phyloP scores from a whole-genome alignment of 2,329 filamentous ascomycete genomes.

The Akanthomyces dipterigenus region DNA sequence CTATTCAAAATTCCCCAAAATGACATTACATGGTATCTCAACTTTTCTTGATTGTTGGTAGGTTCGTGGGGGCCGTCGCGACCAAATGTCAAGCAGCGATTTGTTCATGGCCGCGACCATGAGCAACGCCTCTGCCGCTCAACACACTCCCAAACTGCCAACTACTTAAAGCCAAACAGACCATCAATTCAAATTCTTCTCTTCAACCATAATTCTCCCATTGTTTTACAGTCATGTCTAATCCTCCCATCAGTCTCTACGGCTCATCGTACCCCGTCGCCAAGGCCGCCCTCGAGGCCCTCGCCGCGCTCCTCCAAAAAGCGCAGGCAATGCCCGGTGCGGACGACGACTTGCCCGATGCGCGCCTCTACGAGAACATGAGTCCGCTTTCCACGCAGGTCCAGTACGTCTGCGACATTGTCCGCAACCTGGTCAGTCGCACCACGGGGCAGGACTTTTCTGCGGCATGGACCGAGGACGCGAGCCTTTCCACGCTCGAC shows the following conservation, averaged over 20 bases:
- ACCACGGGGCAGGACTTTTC: neutral
- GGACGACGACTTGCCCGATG: neutral
- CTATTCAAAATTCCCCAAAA: no score
- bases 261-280: constrained; percentile 1
- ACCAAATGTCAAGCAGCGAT: neutral
- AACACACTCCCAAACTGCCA: neutral
- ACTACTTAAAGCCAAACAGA: neutral
- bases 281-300: neutral
- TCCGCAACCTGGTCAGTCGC: constrained; percentile 16
- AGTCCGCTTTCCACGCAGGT: constrained; percentile 22
- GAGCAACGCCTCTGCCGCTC: neutral
- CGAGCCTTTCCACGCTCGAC: neutral
- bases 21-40: no score
- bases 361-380: constrained; percentile 22
- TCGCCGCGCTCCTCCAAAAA: neutral
- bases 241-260: neutral
- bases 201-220: neutral
- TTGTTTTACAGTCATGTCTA: neutral
- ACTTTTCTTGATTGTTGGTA: neutral
- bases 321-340: neutral
- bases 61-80: neutral
- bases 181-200: neutral
- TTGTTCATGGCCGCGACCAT: neutral
- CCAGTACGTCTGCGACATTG: constrained; percentile 15
- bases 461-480: neutral